Conservation (phyloP, 2,329 filamentous ascomycete species). For the Eurotiales sp. region DNA sequence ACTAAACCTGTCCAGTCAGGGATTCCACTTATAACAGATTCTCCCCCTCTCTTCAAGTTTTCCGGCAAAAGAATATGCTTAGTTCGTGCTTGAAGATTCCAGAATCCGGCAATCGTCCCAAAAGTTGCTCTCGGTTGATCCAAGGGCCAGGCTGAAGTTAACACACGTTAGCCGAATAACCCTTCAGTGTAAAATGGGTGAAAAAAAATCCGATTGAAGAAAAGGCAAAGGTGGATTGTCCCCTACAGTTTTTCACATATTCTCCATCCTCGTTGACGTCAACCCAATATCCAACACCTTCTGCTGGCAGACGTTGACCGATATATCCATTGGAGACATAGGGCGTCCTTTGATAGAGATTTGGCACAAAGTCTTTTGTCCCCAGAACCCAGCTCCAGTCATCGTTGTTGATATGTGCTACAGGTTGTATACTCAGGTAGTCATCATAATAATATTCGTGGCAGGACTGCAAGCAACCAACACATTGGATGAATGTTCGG, state of each 20-base stretch:
- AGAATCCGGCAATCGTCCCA: conserved; percentile 14
- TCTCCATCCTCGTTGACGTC: conserved; percentile 7
- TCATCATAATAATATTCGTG: no score
- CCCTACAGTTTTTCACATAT: conserved; percentile 10
- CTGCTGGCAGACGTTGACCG: conserved; percentile 11
- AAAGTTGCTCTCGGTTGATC: conserved; percentile 15
- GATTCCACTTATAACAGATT: conserved; percentile 15
- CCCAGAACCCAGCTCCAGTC: conserved; percentile 13
- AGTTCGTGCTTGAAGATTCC: conserved; percentile 9
- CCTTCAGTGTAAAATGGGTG: not conserved
- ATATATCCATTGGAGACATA: conserved; percentile 15
- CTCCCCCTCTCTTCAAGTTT: conserved; percentile 11
- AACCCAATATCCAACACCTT: conserved; percentile 15
- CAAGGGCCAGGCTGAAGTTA: conserved; percentile 13
- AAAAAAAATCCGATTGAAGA: not conserved
- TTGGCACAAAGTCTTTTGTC: conserved; percentile 12
- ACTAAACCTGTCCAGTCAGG: conserved; percentile 15
- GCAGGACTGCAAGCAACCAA: no score
- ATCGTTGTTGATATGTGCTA: no score
- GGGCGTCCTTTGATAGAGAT: conserved; percentile 12
- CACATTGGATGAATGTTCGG: no score
- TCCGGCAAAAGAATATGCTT: conserved; percentile 12
- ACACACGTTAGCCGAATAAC: not conserved
- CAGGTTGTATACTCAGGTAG: no score
- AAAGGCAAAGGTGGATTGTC: not conserved